A percentile compares a stretch with the other conserved stretches of the same genome.
Conservation (phyloP, 148 eudicot genomes). For the Cornus florida region DNA sequence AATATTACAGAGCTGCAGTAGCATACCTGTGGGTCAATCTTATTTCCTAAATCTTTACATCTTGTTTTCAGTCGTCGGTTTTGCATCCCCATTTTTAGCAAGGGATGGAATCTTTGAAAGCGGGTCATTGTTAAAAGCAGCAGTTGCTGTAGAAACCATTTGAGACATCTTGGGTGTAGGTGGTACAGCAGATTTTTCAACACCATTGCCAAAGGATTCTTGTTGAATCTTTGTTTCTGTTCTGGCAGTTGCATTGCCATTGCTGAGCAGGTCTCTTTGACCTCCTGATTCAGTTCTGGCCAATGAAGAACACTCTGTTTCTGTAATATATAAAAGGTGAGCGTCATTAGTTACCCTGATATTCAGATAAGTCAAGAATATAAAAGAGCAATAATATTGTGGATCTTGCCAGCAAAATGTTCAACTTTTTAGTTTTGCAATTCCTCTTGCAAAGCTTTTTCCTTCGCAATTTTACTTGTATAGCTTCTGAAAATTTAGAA, state of each 20-base stretch:
- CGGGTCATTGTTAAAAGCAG: constrained; percentile 21
- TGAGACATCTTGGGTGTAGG: constrained; percentile 26
- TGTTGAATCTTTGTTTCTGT: constrained; percentile 39
- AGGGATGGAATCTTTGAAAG: constrained; percentile 32
- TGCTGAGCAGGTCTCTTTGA: constrained; percentile 35
- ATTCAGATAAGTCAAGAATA: not conserved
- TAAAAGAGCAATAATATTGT: not conserved
- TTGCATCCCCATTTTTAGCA: constrained; percentile 48
- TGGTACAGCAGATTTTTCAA: constrained; percentile 27
- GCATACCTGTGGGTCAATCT: constrained; percentile 15
- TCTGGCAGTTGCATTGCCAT: constrained; percentile 36
- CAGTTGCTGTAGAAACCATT: constrained; percentile 24
- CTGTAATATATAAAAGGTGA: constrained; percentile 34
- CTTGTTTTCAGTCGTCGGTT: constrained; percentile 30
- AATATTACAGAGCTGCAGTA: constrained; percentile 13
- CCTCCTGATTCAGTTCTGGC: constrained; percentile 48
- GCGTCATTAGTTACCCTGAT: not conserved
- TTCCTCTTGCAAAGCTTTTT: too few relatives aligned
- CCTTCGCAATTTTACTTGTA: not conserved
- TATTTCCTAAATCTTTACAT: constrained; percentile 19
- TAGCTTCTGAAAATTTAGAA: not conserved
- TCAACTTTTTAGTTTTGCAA: not conserved
- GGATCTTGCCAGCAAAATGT: not conserved
- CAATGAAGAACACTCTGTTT: constrained; percentile 61
- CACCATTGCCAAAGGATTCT: constrained; percentile 42